Percentiles rank a stretch among this genome's conserved stretches.
Conservation (phyloP, 2,329 filamentous ascomycete species). For the Arthrobotrys megalospora region DNA sequence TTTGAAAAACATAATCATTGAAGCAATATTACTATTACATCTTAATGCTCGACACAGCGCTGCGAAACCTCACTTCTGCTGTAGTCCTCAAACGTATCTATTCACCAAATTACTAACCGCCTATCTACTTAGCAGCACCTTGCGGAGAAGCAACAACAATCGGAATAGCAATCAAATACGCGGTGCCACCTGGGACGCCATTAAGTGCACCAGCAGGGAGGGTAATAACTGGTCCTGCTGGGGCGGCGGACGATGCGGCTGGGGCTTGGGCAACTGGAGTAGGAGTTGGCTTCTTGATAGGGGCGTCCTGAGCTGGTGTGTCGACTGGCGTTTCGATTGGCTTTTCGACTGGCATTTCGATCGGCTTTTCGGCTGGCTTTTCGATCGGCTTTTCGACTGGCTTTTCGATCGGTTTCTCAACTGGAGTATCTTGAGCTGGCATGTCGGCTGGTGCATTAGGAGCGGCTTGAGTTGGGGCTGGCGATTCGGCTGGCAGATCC, state of each 20-base stretch:
- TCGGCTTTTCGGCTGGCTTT: neutral
- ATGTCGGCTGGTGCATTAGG: neutral
- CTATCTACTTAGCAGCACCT: neutral
- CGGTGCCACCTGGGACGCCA: neutral
- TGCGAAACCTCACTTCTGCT: too few relatives aligned
- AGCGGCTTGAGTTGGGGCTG: neutral
- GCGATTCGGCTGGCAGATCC: neutral
- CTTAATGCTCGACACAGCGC: too few relatives aligned
- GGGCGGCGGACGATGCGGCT: neutral
- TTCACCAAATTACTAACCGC: too few relatives aligned
- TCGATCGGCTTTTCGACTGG: too few relatives aligned
- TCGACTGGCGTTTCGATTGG: neutral
- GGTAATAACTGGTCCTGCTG: neutral
- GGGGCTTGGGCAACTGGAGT: neutral
- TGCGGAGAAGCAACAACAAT: neutral
- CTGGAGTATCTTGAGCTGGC: neutral
- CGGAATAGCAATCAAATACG: conserved; percentile 14
- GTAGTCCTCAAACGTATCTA: too few relatives aligned
- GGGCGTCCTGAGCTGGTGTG: neutral
- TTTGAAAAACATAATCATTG: too few relatives aligned
- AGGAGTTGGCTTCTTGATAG: neutral
- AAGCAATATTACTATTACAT: too few relatives aligned
- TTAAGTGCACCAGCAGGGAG: neutral
- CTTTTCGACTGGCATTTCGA: neutral
- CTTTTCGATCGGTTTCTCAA: too few relatives aligned